Evolutionary conservation across 2,329 filamentous ascomycete genomes (phyloP), one percentile per base, ranked within the genome.

Genomic region (Scedosporium minutisporum): DNA sequence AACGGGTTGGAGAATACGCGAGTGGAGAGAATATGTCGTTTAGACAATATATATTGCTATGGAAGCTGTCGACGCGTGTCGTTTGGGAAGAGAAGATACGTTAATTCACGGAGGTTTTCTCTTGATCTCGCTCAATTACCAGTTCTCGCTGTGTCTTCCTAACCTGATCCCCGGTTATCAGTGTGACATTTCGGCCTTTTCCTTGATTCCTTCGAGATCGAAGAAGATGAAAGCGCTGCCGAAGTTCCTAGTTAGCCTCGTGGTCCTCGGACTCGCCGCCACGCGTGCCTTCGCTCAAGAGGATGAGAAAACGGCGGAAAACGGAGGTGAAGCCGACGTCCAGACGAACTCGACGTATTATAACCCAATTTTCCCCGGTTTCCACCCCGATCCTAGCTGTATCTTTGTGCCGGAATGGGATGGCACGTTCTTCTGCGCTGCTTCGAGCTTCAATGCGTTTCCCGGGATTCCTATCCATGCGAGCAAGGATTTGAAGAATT

Each of bases 391-490:
- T 66, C 80, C 80, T 0, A 77, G 73, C 4, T 79, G 77, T 57
- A 72, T 76, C n/a, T 73, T 75, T 58, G 69, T 79, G 21, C 66
- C 69, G 7, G 69, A 77, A 16, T 65, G 69, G 9, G 68, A 77
- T 41, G 73, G 75, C n/a, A 79, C 75, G 4, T 82, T 81, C 67
- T 82, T 80, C 68, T 82, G 79, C 65, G 78, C 75, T 2, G 79
- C 78, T 0, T 82, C 80, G 0, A 81, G 78, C 1, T 84, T 83
- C 66, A 77, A 79, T 61, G 72, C 75, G 0, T 83, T 82, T 65
- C 81, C 81, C 0, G 81, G 80, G 0, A 70, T 83, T 4, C 80
- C 81, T 0, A 75, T 84, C 21, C 78, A 83, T 66, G 78, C 79
- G 1, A 81, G 77, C n/a, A 76, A 74, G 61, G 80, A 84, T 66